Percentiles rank a stretch among this genome's conserved stretches.
These are phyloP conservation scores for Russula sp. DNA, from an alignment of 768 basidiomycete genomes.

Conservation along the genomic window DNA sequence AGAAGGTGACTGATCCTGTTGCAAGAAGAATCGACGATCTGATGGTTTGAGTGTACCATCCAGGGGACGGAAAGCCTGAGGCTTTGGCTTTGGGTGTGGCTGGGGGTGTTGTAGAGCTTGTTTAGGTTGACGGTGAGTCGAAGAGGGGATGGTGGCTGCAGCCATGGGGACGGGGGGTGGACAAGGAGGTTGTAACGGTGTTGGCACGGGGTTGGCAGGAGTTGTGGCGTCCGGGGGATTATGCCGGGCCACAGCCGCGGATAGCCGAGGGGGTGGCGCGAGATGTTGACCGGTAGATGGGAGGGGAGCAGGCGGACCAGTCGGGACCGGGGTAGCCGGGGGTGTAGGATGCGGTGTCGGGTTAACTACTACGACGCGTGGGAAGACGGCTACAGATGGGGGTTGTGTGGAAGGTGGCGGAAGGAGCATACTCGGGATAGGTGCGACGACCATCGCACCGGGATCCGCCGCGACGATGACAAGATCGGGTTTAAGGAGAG, in stretches of 20 bases:
- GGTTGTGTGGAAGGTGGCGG: constrained; percentile 24
- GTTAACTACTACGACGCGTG: constrained; percentile 62
- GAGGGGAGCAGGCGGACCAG: constrained; percentile 27
- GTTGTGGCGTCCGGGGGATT: constrained; percentile 16
- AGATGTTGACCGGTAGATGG: constrained; percentile 30
- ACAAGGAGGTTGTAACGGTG: constrained; percentile 27
- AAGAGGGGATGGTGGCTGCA: neutral
- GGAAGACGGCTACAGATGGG: constrained; percentile 33
- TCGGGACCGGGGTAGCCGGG: constrained; percentile 52
- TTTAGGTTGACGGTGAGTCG: neutral
- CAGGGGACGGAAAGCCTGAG: constrained; percentile 14
- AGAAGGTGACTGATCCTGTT: constrained; percentile 38
- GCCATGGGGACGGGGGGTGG: constrained; percentile 31
- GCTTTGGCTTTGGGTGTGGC: neutral
- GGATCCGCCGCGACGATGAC: constrained; percentile 18
- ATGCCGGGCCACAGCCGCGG: constrained; percentile 20
- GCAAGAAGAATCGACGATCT: constrained; percentile 42
- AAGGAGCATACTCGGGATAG: constrained; percentile 26
- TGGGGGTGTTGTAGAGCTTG: neutral
- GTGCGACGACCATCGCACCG: constrained; percentile 25
- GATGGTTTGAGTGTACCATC: constrained; percentile 33
- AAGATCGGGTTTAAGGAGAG: constrained; percentile 20
- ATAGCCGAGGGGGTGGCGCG: constrained; percentile 27
- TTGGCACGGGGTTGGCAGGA: constrained; percentile 25
- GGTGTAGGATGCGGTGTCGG: constrained; percentile 78